Percentiles rank a stretch among this genome's conserved stretches.
Conservation (phyloP, 2,329 filamentous ascomycete genomes). For the Aschersonia sp. region DNA sequence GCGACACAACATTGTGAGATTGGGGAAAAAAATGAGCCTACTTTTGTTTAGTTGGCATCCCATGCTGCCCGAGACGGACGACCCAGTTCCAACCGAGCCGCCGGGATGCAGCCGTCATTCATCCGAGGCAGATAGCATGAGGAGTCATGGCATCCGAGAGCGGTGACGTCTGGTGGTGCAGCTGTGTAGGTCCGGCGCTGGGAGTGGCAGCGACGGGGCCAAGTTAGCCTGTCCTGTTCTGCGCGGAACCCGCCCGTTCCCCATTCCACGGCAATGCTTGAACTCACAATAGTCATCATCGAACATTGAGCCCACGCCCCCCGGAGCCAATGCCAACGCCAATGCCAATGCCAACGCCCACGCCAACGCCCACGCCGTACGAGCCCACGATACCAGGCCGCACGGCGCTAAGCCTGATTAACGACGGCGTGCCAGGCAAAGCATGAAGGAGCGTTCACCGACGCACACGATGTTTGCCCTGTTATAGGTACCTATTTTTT, state of each 20-base stretch:
- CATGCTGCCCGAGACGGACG: background rate
- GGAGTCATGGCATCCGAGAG: background rate
- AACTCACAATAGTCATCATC: no score
- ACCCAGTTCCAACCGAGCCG: background rate
- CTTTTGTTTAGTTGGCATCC: background rate
- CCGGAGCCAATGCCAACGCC: background rate
- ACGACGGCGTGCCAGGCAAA: background rate
- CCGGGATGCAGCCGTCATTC: background rate
- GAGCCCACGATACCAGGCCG: background rate
- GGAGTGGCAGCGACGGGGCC: no score
- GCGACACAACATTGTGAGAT: background rate
- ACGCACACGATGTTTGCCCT: background rate
- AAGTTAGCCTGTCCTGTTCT: no score
- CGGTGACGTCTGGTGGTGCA: background rate
- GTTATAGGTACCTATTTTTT: background rate
- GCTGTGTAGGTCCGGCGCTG: background rate
- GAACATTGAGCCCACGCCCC: no score
- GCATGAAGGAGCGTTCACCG: background rate
- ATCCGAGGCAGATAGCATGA: background rate
- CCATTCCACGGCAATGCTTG: no score
- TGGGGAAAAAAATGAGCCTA: background rate
- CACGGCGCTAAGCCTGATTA: background rate
- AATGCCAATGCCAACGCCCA: background rate
- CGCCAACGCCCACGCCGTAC: background rate
- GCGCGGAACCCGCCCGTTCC: no score